A percentile compares a stretch with the other conserved stretches of the same genome.
Conservation (phyloP, 2,329 filamentous ascomycete genomes). For the Fusarium proliferatum region DNA sequence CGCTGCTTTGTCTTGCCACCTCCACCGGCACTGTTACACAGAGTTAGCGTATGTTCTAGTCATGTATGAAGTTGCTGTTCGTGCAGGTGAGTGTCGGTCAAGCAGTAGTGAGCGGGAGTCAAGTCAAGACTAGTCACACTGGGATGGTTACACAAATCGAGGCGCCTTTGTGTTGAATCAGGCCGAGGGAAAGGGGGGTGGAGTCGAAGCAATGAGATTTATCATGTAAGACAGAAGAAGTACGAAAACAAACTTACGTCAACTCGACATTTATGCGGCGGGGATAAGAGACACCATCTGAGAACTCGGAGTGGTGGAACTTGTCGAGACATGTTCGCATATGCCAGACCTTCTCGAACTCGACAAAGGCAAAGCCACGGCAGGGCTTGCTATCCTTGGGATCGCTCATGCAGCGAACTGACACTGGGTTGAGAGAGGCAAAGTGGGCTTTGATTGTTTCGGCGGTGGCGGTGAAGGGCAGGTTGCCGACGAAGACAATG, state of each 20-base stretch:
- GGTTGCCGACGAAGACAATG: slow-evolving; percentile 72
- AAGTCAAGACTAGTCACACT: not conserved
- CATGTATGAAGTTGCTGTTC: not conserved
- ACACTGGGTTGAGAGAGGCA: slow-evolving; percentile 66
- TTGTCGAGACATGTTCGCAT: slow-evolving; percentile 94
- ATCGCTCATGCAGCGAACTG: slow-evolving; percentile 75
- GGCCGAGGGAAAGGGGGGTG: not conserved
- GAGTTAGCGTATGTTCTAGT: slow-evolving; percentile 16
- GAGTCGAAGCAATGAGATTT: not conserved
- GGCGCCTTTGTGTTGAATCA: not conserved
- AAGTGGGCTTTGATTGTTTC: slow-evolving; percentile 80
- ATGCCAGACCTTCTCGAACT: slow-evolving; percentile 86
- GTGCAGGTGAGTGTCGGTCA: slow-evolving; percentile 17
- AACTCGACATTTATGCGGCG: slow-evolving; percentile 93
- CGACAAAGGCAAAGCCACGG: slow-evolving; percentile 86
- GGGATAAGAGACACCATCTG: slow-evolving; percentile 63
- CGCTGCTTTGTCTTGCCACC: slow-evolving; percentile 81
- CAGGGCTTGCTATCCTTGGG: slow-evolving; percentile 69
- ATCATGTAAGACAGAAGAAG: slow-evolving; percentile 7
- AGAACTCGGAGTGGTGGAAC: slow-evolving; percentile 87
- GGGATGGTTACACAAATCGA: slow-evolving; percentile 13
- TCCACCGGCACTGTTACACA: slow-evolving; percentile 77
- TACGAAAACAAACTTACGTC: slow-evolving; percentile 68
- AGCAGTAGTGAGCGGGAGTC: slow-evolving; percentile 3
- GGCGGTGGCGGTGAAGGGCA: slow-evolving; percentile 84